Base-by-base conservation (phyloP, 345 rosid species). In the Brassica cretica region DNA sequence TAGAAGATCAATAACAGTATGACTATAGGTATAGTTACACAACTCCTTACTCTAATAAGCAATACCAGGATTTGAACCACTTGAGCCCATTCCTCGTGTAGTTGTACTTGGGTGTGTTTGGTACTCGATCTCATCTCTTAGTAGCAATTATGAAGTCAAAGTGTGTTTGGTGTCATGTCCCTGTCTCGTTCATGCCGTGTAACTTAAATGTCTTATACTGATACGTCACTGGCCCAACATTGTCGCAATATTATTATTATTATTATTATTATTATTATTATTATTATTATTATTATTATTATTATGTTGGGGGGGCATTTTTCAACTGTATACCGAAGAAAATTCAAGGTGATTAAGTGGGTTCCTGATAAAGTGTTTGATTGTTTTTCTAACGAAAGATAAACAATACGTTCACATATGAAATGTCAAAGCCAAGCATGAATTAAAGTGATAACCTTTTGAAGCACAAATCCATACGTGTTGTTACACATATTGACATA, bases 1-100 rank as follows among this genome's bases (percentile, higher is more conserved):
- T 19, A 80, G 75, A 70, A 80, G 79, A 70, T 56, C 72, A 25
- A 11, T 5, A 8, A 74, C 72, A 63, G 56, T 64, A 6, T 80
- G 72, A 78, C 61, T 46, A 6, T 67, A 61, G 46, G 65, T 71
- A 27, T 71, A 5, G 15, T 49, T 9, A 70, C 71, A 70, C 71
- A 0, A 9, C 64, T 14, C 18, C 49, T 32, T 59, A 11, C 67
- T 39, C n/a, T 10, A 58, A 66, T 75, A 67, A 60, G n/a, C 58
- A 69, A 46, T 30, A 59, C 9, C 55, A 62, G 2, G 25, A 64
- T 5, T 5, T 7, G 3, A 70, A 27, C 46, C 35, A 14, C 27
- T 16, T 64, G 6, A 76, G 41, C 55, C 18, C 55, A 62, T 71
- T 64, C 60, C 64, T 41, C 35, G 12, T 59, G 49, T 66, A 74